Evolutionary conservation across 352 stramenopile species (phyloP).

Genomic region (Elongisporangium senticosum): DNA sequence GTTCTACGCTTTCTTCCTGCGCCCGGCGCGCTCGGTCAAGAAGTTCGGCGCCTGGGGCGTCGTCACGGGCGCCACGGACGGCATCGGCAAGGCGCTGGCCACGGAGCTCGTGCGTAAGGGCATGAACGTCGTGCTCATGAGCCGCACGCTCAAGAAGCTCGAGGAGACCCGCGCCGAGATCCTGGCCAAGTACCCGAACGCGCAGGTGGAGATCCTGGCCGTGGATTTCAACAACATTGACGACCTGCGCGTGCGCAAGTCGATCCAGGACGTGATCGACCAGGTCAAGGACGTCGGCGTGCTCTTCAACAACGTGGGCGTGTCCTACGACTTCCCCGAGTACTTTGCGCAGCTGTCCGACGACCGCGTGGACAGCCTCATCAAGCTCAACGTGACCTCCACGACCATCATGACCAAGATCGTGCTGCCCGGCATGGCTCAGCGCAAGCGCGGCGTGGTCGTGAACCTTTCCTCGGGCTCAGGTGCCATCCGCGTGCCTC

Average conservation of each 20-base stretch:
- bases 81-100: slow-evolving; percentile 88
- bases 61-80: slow-evolving; percentile 95
- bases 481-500: slow-evolving; percentile 91
- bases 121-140: slow-evolving; percentile 97
- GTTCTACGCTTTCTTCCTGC: slow-evolving; percentile 89
- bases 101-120: slow-evolving; percentile 96
- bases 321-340: slow-evolving; percentile 97
- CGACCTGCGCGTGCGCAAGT: slow-evolving; percentile 48
- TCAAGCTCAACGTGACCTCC: slow-evolving; percentile 85
- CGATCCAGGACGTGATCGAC: slow-evolving; percentile 42
- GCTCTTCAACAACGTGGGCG: slow-evolving; percentile 99
- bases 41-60: slow-evolving; percentile 97
- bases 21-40: slow-evolving; percentile 90
- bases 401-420: slow-evolving; percentile 82
- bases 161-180: slow-evolving; percentile 93
- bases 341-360: slow-evolving; percentile 97
- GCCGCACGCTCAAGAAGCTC: slow-evolving; percentile 94
- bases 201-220: slow-evolving; percentile 83
- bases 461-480: slow-evolving; percentile 98
- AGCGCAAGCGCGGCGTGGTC: slow-evolving; percentile 93
- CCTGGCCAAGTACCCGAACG: slow-evolving; percentile 85
- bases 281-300: slow-evolving; percentile 93
- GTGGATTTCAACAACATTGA: slow-evolving; percentile 95
- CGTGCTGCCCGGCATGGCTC: slow-evolving; percentile 92
- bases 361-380: slow-evolving; percentile 89